Evolutionary conservation across 768 basidiomycete species (phyloP), one percentile per base, ranked within the genome.

Genomic region (Botryobasidium botryosum): DNA sequence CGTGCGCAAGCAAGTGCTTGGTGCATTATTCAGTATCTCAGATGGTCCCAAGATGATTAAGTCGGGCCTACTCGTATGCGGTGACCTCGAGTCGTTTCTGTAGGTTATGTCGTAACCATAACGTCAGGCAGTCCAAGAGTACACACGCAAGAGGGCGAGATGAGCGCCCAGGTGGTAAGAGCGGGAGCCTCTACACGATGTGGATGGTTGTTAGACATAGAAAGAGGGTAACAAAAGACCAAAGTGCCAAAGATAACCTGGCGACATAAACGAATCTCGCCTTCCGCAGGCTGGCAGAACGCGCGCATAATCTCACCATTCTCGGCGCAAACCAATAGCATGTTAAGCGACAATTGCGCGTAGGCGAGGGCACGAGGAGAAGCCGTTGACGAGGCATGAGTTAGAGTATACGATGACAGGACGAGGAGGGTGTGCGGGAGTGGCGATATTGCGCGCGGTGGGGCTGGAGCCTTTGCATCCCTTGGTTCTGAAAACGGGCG

Each of bases 31-130:
- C 13, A 31, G 25, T 8, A 13, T 25, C 13, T 13, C 37, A 42
- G 29, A 2, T 26, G 37, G 10, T 39, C 10, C 23, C 10, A 13
- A 21, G 12, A 39, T 12, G 35, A 35, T 3, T 38, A 8, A 5
- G 18, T 41, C 37, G 26, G 10, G 58, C 74, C 36, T 52, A 77
- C 79, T 64, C 59, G 51, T 77, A 79, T 5, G 69, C 68, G 24
- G 65, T 61, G 0, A 70, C 67, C 46, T 79, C 74, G 4, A 80
- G 58, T 24, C 63, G 68, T 51, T 69, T 77, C 45, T 79, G 74
- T 25, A 81, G 59, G 53, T 79, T 79, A 51, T 82, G 78, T 15
- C 75, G 71, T 23, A 79, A 57, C 76, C 77, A 81, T 12, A 81
- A 62, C 5, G 76, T 64, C 51, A 73, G 76, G 46, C 74, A 78